Evolutionary conservation across 2,329 filamentous ascomycete genomes (phyloP), one percentile per base, ranked within the genome.

Genomic region (Alternaria incomplexa): DNA sequence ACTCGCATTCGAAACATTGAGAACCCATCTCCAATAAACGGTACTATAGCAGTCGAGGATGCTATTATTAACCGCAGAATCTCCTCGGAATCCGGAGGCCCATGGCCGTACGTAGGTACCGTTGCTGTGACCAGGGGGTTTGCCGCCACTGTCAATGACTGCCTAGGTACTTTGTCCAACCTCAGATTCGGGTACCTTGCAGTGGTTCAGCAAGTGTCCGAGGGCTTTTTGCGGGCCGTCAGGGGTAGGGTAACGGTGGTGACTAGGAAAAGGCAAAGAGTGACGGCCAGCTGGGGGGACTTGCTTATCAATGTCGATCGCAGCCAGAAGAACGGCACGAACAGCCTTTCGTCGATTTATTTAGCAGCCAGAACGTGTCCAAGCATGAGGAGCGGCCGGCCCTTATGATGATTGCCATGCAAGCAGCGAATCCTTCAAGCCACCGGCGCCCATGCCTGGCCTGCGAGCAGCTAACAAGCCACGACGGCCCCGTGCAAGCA

Each of bases 321-420:
- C 62, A 44, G 53, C 64, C 65, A 53, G 46, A 66, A 61, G 60
- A 56, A 60, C n/a, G 58, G 44, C 48, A 40, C 53, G 51, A 67
- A 61, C 58, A 61, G 58, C 67, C 59, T 61, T 60, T 70, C 64
- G 64, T 65, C 56, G 61, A 46, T 62, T 60, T 56, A 46, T 59
- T 59, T 46, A 60, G 63, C 64, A 67, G 59, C 64, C 43, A 61
- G 57, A 68, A 68, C 57, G 57, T 63, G 62, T 62, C 58, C 58
- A 64, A 56, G 46, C 65, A 56, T 65, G 70, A 40, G 71, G 72
- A 71, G 48, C 56, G 68, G 64, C 64, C 58, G 63, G 67, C 57
- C 68, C 73, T 75, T 75, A 75, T 74, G 73, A 68, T 62, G 61
- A 65, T 66, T 67, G 69, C 67, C 69, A 67, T 70, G 62, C 63